phyloP scores from a whole-genome alignment of 352 stramenopile species.

The Bremia lactucae region DNA sequence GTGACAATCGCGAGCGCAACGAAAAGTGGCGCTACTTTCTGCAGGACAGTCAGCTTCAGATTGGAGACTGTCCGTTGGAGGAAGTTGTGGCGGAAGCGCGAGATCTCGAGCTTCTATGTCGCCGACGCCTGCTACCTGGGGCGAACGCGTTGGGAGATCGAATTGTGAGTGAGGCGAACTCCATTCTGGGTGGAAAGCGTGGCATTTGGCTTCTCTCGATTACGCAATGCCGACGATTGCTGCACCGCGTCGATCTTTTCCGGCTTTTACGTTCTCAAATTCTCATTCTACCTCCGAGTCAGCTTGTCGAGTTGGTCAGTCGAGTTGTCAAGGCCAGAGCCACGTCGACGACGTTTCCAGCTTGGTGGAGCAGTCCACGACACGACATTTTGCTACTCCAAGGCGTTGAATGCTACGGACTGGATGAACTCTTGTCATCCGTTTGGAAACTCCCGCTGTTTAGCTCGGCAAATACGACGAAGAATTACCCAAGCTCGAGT shows the following conservation, averaged over 20 bases:
- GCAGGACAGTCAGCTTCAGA: constrained; percentile 33
- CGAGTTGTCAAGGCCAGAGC: constrained; percentile 32
- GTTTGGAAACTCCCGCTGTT: constrained; percentile 70
- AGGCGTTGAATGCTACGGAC: constrained; percentile 70
- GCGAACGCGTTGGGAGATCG: constrained; percentile 1
- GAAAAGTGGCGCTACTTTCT: constrained; percentile 82
- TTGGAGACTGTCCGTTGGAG: constrained; percentile 29
- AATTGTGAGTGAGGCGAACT: constrained; percentile 21
- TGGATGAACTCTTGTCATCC: constrained; percentile 53
- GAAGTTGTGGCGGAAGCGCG: constrained; percentile 43
- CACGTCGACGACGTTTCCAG: constrained; percentile 30
- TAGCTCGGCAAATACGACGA: constrained; percentile 24
- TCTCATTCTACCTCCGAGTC: constrained; percentile 42
- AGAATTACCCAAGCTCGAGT: constrained; percentile 37
- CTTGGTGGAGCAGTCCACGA: constrained; percentile 64
- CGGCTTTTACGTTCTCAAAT: constrained; percentile 58
- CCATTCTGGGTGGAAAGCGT: constrained; percentile 52
- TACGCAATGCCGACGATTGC: constrained; percentile 44
- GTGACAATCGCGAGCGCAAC: constrained; percentile 27
- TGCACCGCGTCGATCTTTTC: constrained; percentile 79
- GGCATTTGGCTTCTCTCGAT: constrained; percentile 49
- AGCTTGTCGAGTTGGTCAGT: constrained; percentile 52
- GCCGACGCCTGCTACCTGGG: constrained; percentile 18
- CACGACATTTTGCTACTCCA: constrained; percentile 77
- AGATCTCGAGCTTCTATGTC: constrained; percentile 54